A percentile compares a stretch with the other conserved stretches of the same genome.
These are phyloP conservation scores for Kodamaea plutei DNA, from an alignment of 1,139 yeast genomes.

Conservation along the genomic window DNA sequence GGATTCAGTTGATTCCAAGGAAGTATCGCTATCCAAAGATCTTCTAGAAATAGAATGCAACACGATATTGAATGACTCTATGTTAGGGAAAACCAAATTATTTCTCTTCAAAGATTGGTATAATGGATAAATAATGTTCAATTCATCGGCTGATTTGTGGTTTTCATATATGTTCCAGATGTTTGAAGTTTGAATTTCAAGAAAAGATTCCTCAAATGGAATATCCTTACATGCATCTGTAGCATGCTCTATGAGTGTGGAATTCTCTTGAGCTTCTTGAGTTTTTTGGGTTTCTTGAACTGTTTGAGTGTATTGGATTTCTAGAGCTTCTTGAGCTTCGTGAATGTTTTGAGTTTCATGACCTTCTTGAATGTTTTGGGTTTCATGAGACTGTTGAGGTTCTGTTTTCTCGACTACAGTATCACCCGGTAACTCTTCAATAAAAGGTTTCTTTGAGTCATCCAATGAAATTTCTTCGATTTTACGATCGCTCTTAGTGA, in stretches of 20 bases:
- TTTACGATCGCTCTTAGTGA: not conserved
- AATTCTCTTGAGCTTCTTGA: slow-evolving; percentile 6
- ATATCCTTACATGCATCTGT: slow-evolving; percentile 6
- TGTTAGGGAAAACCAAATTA: slow-evolving; percentile 27
- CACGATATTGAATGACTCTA: slow-evolving; percentile 35
- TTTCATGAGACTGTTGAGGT: not conserved
- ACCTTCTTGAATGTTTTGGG: not conserved
- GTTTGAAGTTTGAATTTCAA: slow-evolving; percentile 17
- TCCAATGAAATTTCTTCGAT: not conserved
- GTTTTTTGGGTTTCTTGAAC: slow-evolving; percentile 1
- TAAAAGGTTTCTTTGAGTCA: not conserved
- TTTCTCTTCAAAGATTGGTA: slow-evolving; percentile 43
- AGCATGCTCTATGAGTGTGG: no score
- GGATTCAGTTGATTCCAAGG: slow-evolving; percentile 29
- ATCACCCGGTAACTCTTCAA: not conserved
- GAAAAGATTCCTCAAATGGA: slow-evolving; percentile 22
- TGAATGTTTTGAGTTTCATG: not conserved
- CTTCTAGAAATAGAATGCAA: slow-evolving; percentile 32
- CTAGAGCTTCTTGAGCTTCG: not conserved
- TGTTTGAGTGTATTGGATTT: not conserved
- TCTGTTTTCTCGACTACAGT: no score
- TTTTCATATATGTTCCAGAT: slow-evolving; percentile 3
- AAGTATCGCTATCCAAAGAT: slow-evolving; percentile 22
- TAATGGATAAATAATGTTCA: slow-evolving; percentile 37
- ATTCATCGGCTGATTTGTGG: slow-evolving; percentile 16